phyloP scores from a whole-genome alignment of 352 stramenopile species.

The Pythium grandisporangium region DNA sequence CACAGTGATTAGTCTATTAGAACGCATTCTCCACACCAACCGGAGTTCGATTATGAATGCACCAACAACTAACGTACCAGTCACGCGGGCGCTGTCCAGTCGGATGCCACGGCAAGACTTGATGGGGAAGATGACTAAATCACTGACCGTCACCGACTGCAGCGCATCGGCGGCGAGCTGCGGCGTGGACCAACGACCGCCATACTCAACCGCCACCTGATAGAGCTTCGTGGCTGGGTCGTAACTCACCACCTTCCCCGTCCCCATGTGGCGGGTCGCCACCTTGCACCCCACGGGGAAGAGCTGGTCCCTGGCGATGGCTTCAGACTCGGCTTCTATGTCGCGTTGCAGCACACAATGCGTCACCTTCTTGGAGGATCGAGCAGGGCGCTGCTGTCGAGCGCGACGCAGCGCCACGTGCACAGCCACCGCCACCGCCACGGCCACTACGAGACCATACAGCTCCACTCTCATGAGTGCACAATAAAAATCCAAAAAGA shows the following conservation, averaged over 20 bases:
- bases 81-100: constrained; percentile 31
- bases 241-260: background rate
- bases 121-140: constrained; percentile 73
- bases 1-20: background rate
- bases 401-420: constrained; percentile 10
- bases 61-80: constrained; percentile 4
- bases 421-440: constrained; percentile 11
- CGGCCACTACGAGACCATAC: too few species aligned
- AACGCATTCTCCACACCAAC: background rate
- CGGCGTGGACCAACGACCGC: background rate
- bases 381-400: background rate
- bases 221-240: background rate
- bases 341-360: background rate
- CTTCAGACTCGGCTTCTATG: background rate
- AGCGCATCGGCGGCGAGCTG: background rate
- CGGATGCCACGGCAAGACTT: constrained; percentile 73
- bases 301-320: background rate
- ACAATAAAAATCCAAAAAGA: background rate
- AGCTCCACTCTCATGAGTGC: too few species aligned
- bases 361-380: background rate
- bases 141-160: constrained; percentile 16
- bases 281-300: constrained; percentile 2
- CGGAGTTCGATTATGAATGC: background rate
- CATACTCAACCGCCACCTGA: constrained; percentile 1
- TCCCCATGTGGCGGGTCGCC: background rate